Base-by-base conservation (phyloP, 176 grass and related monocot genomes). In the Rhynchospora breviuscula region DNA sequence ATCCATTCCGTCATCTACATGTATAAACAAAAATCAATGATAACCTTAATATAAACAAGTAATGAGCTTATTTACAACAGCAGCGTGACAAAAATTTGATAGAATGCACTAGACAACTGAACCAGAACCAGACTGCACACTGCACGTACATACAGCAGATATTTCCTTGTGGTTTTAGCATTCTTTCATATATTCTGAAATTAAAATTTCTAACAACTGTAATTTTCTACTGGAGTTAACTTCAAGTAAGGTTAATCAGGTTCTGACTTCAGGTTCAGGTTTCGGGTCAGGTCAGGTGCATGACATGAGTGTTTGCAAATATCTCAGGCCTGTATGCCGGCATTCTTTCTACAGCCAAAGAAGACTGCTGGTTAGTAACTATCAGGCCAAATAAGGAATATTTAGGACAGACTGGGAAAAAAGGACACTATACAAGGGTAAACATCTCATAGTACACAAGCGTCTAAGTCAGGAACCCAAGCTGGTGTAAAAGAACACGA, bases 1-100 rank as follows among this genome's bases (percentile, higher is more conserved):
- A 85, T 91, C 89, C 91, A 45, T 88, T 66, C 69, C 87, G 90
- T 84, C 85, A n/a, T 90, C 96, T 99, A 89, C 71, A 90, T 52
- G 73, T 60, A 85, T 10, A 46, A 85, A 63, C 14, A 22, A 85
- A 66, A 89, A 81, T 56, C 43, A 73, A 52, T 23, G 18, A 48
- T 10, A 74, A 77, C 7, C 35, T n/a, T 11, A 76, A 48, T 53
- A 51, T 52, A 54, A 26, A 53, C 8, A 76, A 26, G 19, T 35
- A 17, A 69, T 18, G 47, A 21, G 17, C 40, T 76, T 76, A 53
- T 29, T 76, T 70, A 29, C 21, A 49, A 21, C 26, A 15, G 21
- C 29, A 76, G 5, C 47, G 33, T 77, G 23, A 56, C 49, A 6
- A 54, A 56, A 77, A 56, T 25, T 26, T 77, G 35, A 40, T 40